A percentile compares a stretch with the other conserved stretches of the same genome.
These are phyloP conservation scores for Phyllosticta ampelicida DNA, from an alignment of 2,329 filamentous ascomycete species.

Conservation along the genomic window DNA sequence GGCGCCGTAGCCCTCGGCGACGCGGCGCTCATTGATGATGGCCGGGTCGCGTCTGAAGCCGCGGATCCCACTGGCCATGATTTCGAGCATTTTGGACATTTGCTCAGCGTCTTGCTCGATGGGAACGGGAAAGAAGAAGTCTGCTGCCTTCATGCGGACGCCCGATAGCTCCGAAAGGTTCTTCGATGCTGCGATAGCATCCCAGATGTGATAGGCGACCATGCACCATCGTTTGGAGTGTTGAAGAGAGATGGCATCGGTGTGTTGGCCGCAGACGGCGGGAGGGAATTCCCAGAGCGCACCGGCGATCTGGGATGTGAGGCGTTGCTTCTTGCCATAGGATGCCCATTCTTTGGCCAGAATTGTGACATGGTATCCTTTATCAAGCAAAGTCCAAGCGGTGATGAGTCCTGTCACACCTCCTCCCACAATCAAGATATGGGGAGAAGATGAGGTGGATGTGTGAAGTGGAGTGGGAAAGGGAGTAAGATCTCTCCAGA, in stretches of 20 bases:
- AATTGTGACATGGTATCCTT: slow-evolving; percentile 36
- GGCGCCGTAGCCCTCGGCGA: slow-evolving; percentile 26
- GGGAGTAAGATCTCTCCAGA: slow-evolving; percentile 9
- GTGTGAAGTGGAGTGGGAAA: slow-evolving; percentile 1
- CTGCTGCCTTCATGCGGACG: slow-evolving; percentile 29
- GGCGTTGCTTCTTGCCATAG: slow-evolving; percentile 23
- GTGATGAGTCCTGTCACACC: slow-evolving; percentile 24
- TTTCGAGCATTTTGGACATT: slow-evolving; percentile 30
- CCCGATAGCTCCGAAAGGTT: slow-evolving; percentile 21
- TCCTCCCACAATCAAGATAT: slow-evolving; percentile 19
- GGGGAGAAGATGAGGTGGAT: slow-evolving; percentile 6
- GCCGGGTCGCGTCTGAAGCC: slow-evolving; percentile 26
- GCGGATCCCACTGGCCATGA: slow-evolving; percentile 29
- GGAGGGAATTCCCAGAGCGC: slow-evolving; percentile 40
- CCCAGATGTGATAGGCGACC: slow-evolving; percentile 33
- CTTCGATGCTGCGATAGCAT: slow-evolving; percentile 28
- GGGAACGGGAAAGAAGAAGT: slow-evolving; percentile 30
- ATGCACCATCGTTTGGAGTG: slow-evolving; percentile 34
- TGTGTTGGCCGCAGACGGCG: slow-evolving; percentile 35
- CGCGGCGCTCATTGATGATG: slow-evolving; percentile 24
- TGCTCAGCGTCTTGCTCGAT: slow-evolving; percentile 27
- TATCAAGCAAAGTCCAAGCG: slow-evolving; percentile 35
- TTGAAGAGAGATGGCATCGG: slow-evolving; percentile 30
- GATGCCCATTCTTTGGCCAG: slow-evolving; percentile 34
- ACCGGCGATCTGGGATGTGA: slow-evolving; percentile 39